Evolutionary conservation across 1,284 basidiomycete genomes (phyloP).

Genomic region (Sanghuangporus weigelae): DNA sequence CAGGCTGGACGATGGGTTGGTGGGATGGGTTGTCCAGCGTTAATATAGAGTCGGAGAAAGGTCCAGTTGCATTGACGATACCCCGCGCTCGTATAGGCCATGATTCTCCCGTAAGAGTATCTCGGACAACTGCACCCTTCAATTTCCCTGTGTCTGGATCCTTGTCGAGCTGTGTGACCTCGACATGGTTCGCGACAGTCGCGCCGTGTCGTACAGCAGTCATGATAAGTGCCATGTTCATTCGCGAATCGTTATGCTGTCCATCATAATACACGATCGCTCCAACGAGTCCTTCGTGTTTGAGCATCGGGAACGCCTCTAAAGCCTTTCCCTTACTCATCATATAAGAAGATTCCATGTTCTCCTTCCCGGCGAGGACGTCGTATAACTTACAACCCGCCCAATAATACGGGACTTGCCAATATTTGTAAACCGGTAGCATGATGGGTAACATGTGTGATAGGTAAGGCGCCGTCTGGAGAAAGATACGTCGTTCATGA

Average conservation of each 20-base stretch:
- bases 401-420: conserved; percentile 97
- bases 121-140: conserved; percentile 74
- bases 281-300: conserved; percentile 88
- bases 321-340: conserved; percentile 92
- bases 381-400: conserved; percentile 98
- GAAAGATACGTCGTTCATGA: conserved; percentile 89
- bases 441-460: conserved; percentile 91
- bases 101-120: conserved; percentile 80
- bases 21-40: conserved; percentile 81
- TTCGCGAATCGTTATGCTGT: conserved; percentile 97
- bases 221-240: conserved; percentile 94
- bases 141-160: conserved; percentile 49
- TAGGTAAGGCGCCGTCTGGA: conserved; percentile 94
- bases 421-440: conserved; percentile 77
- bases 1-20: conserved; percentile 87
- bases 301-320: conserved; percentile 96
- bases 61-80: conserved; percentile 95
- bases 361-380: conserved; percentile 90
- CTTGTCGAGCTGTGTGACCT: conserved; percentile 76
- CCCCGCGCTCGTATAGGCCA: conserved; percentile 87
- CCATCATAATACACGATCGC: conserved; percentile 97
- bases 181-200: conserved; percentile 85
- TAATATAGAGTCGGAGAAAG: conserved; percentile 86
- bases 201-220: conserved; percentile 94
- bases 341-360: conserved; percentile 94